phyloP scores from a whole-genome alignment of 2,329 filamentous ascomycete species.

The Dactylonectria estremocensis region DNA sequence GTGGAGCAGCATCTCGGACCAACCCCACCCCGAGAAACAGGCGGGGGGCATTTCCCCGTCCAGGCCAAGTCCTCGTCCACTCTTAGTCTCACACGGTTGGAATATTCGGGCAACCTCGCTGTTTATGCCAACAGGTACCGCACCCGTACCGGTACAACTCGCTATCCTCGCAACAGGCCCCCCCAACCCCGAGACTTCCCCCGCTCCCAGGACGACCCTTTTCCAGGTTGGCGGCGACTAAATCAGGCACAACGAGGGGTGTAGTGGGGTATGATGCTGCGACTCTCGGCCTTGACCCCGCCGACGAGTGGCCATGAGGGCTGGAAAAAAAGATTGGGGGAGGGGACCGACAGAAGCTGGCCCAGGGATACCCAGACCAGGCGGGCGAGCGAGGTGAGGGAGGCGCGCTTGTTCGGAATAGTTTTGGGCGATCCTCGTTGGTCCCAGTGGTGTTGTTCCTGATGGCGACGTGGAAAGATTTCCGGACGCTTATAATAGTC shows the following conservation, averaged over 20 bases:
- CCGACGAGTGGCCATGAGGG: conserved; percentile 34
- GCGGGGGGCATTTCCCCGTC: not conserved
- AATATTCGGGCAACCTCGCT: not conserved
- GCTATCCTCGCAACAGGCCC: not conserved
- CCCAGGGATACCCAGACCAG: not conserved
- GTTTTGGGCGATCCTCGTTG: not conserved
- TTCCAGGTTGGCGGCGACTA: conserved; percentile 3
- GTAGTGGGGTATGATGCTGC: conserved; percentile 38
- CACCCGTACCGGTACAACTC: not conserved
- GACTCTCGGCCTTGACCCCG: conserved; percentile 41
- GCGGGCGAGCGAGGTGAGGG: not conserved
- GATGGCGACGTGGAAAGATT: conserved; percentile 3
- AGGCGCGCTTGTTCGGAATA: not conserved
- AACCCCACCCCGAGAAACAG: conserved; percentile 45
- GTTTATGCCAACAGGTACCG: not conserved
- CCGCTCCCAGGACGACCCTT: conserved; percentile 4
- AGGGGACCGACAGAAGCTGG: conserved; percentile 4
- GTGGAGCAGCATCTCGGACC: conserved; percentile 38
- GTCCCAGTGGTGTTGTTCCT: not conserved
- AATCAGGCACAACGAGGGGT: conserved; percentile 27
- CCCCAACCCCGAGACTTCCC: conserved; percentile 8
- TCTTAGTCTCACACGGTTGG: not conserved
- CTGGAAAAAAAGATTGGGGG: conserved; percentile 23
- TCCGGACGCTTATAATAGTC: conserved; percentile 33
- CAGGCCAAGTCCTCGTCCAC: not conserved